Evolutionary conservation across 306 rosid genomes (phyloP), one percentile per base, ranked within the genome.

Genomic region (Citrullus amarus): DNA sequence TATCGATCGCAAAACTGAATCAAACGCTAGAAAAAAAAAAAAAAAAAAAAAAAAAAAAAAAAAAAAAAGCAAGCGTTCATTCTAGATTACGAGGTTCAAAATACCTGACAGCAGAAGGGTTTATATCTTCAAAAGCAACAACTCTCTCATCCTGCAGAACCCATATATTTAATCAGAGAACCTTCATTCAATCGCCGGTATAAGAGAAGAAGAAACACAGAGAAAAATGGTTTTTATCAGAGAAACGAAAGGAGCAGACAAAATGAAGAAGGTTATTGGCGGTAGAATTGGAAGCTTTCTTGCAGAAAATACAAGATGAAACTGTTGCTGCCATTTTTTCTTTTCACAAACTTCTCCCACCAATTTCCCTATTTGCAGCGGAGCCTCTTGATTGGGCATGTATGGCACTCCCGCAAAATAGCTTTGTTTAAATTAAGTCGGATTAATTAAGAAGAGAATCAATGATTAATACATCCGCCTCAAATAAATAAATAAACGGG

Each of bases 81-180:
- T 71, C 55, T 3, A 57, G 58, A 62, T 50, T 34, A 18, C 4
- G 43, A 28, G 34, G 44, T 11, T 6, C 20, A 63, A 53, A 62
- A 44, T 77, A 88, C 94, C 94, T 88, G 84, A 82, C 77, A 85
- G 95, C 95, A 20, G 94, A 83, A 16, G 92, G 94, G 59, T 78
- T 81, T 74, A 85, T 85, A 73, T 90, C 94, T 73, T 58, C 87
- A 75, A 90, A 90, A 22, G 90, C 90, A 60, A 88, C 85, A 20
- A 88, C 90, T 80, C 78, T 87, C 68, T 88, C 85, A 60, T 90
- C 95, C 95, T 90, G 88, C 82, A 78, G 38, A 55, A 66, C 41
- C 13, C 57, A 17, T n/a, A 66, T 57, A 79, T 18, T 73, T 57
- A 73, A 83, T 83, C 51, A 82, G 77, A 78, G 60, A 63, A 68